Conservation (phyloP, 2,329 filamentous ascomycete species). For the Cryoendolithus antarcticus region DNA sequence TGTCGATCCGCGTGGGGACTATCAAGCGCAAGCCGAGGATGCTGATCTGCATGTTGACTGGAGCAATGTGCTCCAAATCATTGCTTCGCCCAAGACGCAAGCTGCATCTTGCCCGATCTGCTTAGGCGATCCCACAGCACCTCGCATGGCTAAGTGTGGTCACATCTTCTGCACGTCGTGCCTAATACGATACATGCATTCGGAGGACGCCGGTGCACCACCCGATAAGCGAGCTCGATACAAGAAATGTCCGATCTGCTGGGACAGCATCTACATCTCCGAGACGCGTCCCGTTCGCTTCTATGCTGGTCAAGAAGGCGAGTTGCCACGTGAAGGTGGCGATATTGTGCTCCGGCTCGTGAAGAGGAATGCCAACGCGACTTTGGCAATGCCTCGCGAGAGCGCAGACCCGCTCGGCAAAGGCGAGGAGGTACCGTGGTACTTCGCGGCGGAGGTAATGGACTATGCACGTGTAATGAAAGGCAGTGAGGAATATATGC, state of each 20-base stretch:
- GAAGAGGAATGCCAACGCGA: conserved; percentile 66
- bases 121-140: conserved; percentile 83
- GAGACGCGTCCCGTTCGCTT: conserved; percentile 83
- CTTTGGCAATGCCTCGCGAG: conserved; percentile 76
- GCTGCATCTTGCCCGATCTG: conserved; percentile 86
- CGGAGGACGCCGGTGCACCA: conserved; percentile 53
- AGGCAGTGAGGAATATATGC: conserved; percentile 80
- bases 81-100: conserved; percentile 84
- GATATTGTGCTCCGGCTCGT: conserved; percentile 85
- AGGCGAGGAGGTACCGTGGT: conserved; percentile 79
- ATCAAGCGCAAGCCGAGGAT: conserved; percentile 68
- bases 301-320: conserved; percentile 77
- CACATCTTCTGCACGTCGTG: conserved; percentile 96
- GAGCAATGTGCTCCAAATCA: conserved; percentile 78
- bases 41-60: conserved; percentile 85
- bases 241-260: conserved; percentile 95
- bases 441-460: conserved; percentile 82
- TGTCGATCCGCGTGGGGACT: conserved; percentile 69
- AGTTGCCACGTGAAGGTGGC: conserved; percentile 66
- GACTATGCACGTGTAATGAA: conserved; percentile 96
- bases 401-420: conserved; percentile 57
- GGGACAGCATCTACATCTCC: conserved; percentile 82
- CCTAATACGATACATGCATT: conserved; percentile 89
- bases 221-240: conserved; percentile 62
- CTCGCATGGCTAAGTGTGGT: conserved; percentile 91